These are phyloP conservation scores for Epithemia pelagica DNA, from an alignment of 108 stramenopile genomes.

Conservation along the genomic window DNA sequence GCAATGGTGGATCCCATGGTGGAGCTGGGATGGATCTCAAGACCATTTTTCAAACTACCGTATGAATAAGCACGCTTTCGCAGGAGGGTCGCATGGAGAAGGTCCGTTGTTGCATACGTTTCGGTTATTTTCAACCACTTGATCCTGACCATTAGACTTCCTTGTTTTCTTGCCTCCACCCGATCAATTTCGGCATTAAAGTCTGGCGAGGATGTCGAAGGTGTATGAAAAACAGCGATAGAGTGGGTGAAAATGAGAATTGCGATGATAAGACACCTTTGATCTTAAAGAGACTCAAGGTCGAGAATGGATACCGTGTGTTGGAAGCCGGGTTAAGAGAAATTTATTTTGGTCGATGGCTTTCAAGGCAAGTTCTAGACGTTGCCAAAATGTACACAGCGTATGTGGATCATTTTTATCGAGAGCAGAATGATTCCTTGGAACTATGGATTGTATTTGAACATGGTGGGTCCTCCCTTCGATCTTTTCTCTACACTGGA, in stretches of 20 bases:
- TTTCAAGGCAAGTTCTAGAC: slow-evolving; percentile 29
- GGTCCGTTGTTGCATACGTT: too few species aligned
- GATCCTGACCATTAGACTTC: too few species aligned
- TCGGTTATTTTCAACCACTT: too few species aligned
- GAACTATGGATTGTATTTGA: slow-evolving; percentile 84
- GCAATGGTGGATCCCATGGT: slow-evolving; percentile 40
- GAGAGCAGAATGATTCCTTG: slow-evolving; percentile 31
- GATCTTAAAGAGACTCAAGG: slow-evolving; percentile 60
- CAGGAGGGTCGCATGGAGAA: slow-evolving; percentile 79
- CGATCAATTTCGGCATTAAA: too few species aligned
- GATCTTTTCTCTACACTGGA: slow-evolving; percentile 58
- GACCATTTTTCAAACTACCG: slow-evolving; percentile 29
- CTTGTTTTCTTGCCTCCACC: too few species aligned
- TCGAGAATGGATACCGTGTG: slow-evolving; percentile 53
- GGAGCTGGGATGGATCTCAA: slow-evolving; percentile 11
- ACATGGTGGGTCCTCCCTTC: slow-evolving; percentile 66
- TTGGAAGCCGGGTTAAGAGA: slow-evolving; percentile 80
- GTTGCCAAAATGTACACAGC: slow-evolving; percentile 39
- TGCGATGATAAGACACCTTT: slow-evolving; percentile 56
- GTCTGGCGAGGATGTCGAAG: too few species aligned
- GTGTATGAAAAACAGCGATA: too few species aligned
- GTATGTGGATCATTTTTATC: slow-evolving; percentile 84
- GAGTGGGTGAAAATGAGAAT: too few species aligned
- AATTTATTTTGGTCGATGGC: slow-evolving; percentile 67
- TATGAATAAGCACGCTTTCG: slow-evolving; percentile 50